Evolutionary conservation across 495 filamentous ascomycete genomes (phyloP).

Genomic region (Penicillium angulare): DNA sequence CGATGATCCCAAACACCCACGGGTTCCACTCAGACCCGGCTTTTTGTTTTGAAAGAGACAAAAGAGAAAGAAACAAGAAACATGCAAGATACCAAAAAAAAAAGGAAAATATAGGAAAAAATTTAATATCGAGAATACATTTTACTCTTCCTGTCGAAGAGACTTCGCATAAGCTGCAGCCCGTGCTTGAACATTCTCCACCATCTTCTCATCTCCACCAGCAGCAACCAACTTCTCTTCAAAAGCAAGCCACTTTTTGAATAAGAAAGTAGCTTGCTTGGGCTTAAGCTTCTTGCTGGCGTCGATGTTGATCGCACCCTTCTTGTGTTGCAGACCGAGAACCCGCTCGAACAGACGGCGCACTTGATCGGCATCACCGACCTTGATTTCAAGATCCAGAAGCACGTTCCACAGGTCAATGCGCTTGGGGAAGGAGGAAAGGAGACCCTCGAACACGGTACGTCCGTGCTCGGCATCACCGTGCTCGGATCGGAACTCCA

Average conservation of each 20-base stretch:
- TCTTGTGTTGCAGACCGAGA: constrained; percentile 51
- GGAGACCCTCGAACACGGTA: constrained; percentile 87
- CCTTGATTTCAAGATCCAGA: constrained; percentile 77
- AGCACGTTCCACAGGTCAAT: constrained; percentile 91
- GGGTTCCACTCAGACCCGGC: constrained; percentile 17
- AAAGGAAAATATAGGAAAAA: neutral
- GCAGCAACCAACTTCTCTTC: constrained; percentile 59
- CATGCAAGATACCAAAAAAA: too few species aligned
- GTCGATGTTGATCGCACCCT: constrained; percentile 43
- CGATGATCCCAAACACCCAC: constrained; percentile 29
- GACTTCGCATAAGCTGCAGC: constrained; percentile 67
- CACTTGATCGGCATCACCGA: constrained; percentile 61
- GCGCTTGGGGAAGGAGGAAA: constrained; percentile 81
- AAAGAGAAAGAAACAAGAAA: constrained; percentile 2
- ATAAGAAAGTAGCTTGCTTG: constrained; percentile 74
- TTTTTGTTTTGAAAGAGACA: constrained; percentile 6
- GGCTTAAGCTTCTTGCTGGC: constrained; percentile 57
- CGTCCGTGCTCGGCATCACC: constrained; percentile 90
- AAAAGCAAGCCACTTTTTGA: constrained; percentile 78
- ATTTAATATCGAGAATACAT: neutral
- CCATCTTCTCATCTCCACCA: constrained; percentile 65
- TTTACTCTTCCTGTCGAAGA: constrained; percentile 47
- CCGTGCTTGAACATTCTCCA: constrained; percentile 69
- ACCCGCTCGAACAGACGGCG: constrained; percentile 81
- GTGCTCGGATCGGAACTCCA: constrained; percentile 82